Conservation (phyloP, 2,329 filamentous ascomycete genomes). For the Thielaviopsis populi region DNA sequence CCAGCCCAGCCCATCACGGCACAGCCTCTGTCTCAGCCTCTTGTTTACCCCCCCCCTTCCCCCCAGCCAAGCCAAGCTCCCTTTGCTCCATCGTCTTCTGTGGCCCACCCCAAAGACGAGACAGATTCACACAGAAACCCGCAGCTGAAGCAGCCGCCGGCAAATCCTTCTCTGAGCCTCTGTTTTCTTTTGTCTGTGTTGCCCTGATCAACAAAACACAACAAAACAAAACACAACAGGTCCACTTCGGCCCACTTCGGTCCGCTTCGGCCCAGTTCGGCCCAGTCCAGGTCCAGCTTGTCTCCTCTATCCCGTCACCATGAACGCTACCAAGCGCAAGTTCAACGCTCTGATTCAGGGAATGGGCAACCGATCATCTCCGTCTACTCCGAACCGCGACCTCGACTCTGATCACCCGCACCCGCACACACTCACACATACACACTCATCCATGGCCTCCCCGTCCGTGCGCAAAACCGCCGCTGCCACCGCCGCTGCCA, state of each 20-base stretch:
- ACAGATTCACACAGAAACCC: slow-evolving; percentile 8
- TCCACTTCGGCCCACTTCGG: not conserved
- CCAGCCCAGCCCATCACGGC: too few species aligned
- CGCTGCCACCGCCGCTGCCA: not conserved
- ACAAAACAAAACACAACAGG: too few species aligned
- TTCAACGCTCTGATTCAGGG: slow-evolving; percentile 62
- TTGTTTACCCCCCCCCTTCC: too few species aligned
- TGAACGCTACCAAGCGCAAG: slow-evolving; percentile 71
- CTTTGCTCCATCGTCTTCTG: not conserved
- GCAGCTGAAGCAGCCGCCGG: slow-evolving; percentile 12
- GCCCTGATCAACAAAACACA: not conserved
- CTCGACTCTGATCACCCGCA: slow-evolving; percentile 22
- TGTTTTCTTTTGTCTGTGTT: not conserved
- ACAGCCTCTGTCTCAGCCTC: too few species aligned
- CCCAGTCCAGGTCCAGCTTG: not conserved
- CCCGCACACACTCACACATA: slow-evolving; percentile 12
- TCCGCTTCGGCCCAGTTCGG: not conserved
- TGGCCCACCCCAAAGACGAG: too few species aligned
- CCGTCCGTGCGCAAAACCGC: slow-evolving; percentile 16
- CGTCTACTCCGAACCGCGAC: slow-evolving; percentile 8
- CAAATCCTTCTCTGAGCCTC: slow-evolving; percentile 13
- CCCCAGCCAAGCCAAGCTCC: too few species aligned
- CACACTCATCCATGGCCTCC: not conserved
- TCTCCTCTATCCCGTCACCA: slow-evolving; percentile 23
- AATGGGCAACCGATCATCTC: slow-evolving; percentile 31